Base-by-base conservation (phyloP, 2,329 filamentous ascomycete species). In the Alternaria postmessia region DNA sequence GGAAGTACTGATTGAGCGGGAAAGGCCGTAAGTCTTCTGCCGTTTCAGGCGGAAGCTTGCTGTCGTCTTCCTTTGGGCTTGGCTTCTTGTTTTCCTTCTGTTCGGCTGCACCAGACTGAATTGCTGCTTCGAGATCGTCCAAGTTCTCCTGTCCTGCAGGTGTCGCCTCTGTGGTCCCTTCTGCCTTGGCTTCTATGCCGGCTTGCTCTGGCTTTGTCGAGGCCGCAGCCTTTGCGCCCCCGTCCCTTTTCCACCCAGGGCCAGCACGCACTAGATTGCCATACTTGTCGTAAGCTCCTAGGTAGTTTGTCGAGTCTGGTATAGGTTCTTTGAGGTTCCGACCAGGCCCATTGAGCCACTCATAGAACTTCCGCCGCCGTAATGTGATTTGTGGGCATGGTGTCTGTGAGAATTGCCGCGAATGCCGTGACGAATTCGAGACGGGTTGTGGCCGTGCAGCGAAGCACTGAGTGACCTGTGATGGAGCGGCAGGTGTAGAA, bases 1-100 rank as follows among this genome's bases (percentile, higher is more conserved):
- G 80, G 79, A 94, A 97, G 24, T 85, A 75, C 5, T 80, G 81
- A 77, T 97, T 97, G 51, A 87, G 75, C 0, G 93, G 93, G 66
- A 95, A 97, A 0, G 92, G 92, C 6, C 68, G 68, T 18, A 80
- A 66, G 60, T 76, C 79, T 66, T 74, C 67, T 44, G 47, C 65
- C 43, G 59, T 71, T 61, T 79, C 76, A 26, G 70, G 76, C 34
- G 66, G 72, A 26, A 78, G 65, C 61, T 66, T 65, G 2, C 53
- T 49, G 11, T 72, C 66, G 28, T 71, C 68, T 18, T 66, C 20
- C 51, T 64, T 52, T 28, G 61, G 51, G 42, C 65, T 51, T 18
- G 39, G 43, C 34, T 61, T 39, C 42, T 61, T 60, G 26, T 41
- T 56, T 16, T 67, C 61, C 20, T 70, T 68, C 28, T 63, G 59